phyloP scores from a whole-genome alignment of 768 basidiomycete genomes.

The Myochromella boudieri region DNA sequence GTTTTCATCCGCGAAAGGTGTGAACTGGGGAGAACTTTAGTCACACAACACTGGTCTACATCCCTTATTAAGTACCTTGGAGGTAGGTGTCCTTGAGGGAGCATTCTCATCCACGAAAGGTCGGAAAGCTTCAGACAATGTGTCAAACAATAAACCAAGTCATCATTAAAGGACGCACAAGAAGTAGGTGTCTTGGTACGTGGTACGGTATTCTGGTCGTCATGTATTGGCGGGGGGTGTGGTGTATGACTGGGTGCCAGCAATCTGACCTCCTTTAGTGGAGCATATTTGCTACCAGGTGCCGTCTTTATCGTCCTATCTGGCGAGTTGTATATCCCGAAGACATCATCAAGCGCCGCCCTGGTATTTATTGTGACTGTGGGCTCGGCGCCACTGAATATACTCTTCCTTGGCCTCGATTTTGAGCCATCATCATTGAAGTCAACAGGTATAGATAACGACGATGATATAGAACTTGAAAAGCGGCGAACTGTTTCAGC shows the following conservation, averaged over 20 bases:
- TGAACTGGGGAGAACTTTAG: conserved; percentile 32
- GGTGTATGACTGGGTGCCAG: conserved; percentile 44
- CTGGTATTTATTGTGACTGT: conserved; percentile 97
- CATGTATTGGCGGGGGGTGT: conserved; percentile 29
- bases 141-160: conserved; percentile 6
- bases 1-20: conserved; percentile 59
- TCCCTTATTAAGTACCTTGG: conserved; percentile 34
- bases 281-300: conserved; percentile 73
- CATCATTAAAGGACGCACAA: conserved; percentile 22
- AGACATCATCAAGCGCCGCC: conserved; percentile 90
- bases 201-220: conserved; percentile 30
- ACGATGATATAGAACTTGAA: too few species aligned
- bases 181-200: conserved; percentile 37
- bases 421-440: conserved; percentile 62
- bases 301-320: conserved; percentile 64
- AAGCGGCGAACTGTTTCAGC: conserved; percentile 37
- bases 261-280: conserved; percentile 65
- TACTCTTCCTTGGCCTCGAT: conserved; percentile 45
- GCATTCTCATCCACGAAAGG: conserved; percentile 70
- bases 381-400: conserved; percentile 57
- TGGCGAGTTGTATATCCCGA: conserved; percentile 94
- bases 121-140: conserved; percentile 49
- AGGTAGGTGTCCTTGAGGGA: conserved; percentile 40
- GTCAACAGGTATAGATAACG: conserved; percentile 44
- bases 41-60: neutral